A percentile compares a stretch with the other conserved stretches of the same genome.
Evolutionary conservation across 495 filamentous ascomycete species (phyloP).

Genomic region (Alectoria sarmentosa): DNA sequence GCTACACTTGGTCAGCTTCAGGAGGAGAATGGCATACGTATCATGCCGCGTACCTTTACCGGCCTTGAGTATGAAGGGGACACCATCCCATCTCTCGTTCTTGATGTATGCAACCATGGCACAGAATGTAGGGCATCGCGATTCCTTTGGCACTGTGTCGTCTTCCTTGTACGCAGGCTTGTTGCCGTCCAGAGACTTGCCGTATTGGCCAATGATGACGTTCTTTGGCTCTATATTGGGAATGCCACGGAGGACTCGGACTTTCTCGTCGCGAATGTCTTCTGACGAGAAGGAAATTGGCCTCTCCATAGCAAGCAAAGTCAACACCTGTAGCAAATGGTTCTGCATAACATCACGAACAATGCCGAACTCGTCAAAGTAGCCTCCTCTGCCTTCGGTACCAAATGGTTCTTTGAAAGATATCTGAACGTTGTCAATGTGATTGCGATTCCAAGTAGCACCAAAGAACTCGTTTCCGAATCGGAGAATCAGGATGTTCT

Average conservation of each 20-base stretch:
- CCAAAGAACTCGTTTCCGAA: constrained; percentile 99
- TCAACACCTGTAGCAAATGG: constrained; percentile 93
- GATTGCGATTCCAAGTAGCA: constrained; percentile 97
- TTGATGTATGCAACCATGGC: constrained; percentile 97
- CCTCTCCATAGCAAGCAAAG: constrained; percentile 94
- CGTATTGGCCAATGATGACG: constrained; percentile 99
- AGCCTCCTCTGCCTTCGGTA: constrained; percentile 97
- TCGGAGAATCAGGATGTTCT: constrained; percentile 96
- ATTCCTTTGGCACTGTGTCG: constrained; percentile 95
- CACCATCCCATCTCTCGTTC: constrained; percentile 99
- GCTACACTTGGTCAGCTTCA: constrained; percentile 40
- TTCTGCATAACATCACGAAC: constrained; percentile 99
- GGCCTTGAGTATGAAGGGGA: constrained; percentile 99
- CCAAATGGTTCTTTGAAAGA: constrained; percentile 99
- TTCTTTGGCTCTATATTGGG: constrained; percentile 98
- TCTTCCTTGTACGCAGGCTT: constrained; percentile 99
- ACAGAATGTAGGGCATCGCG: constrained; percentile 95
- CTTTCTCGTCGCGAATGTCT: constrained; percentile 98
- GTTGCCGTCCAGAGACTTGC: constrained; percentile 88
- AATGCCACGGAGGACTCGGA: constrained; percentile 89
- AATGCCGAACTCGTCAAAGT: constrained; percentile 99
- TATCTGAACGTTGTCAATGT: constrained; percentile 98
- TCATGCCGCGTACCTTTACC: constrained; percentile 64
- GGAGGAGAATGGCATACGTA: background rate
- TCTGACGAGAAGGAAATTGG: constrained; percentile 98